Percentiles rank a stretch among this genome's conserved stretches.
Evolutionary conservation across 1,284 basidiomycete genomes (phyloP).

Genomic region (Neolentinus lepideus): DNA sequence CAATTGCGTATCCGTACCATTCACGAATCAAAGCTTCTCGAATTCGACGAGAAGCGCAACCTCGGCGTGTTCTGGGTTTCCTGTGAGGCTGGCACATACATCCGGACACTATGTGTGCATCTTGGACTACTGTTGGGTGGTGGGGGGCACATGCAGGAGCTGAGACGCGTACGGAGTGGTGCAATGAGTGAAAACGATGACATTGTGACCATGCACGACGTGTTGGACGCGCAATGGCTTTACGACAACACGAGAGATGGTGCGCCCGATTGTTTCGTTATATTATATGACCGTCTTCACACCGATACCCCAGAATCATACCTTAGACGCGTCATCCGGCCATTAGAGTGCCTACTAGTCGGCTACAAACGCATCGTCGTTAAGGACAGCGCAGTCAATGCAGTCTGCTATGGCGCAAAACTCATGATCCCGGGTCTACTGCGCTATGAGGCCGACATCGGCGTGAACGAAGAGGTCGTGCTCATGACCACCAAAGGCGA

Average conservation of each 20-base stretch:
- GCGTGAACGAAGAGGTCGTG: slow-evolving; percentile 95
- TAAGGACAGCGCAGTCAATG: slow-evolving; percentile 98
- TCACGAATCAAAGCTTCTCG: slow-evolving; percentile 92
- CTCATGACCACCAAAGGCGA: slow-evolving; percentile 99
- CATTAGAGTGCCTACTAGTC: slow-evolving; percentile 89
- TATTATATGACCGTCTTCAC: slow-evolving; percentile 4
- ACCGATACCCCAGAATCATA: slow-evolving; percentile 70
- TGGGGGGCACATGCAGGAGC: slow-evolving; percentile 99
- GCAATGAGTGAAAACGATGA: slow-evolving; percentile 97
- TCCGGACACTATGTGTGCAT: slow-evolving; percentile 97
- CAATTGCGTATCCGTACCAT: slow-evolving; percentile 98
- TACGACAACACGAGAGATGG: slow-evolving; percentile 99
- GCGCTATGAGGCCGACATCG: slow-evolving; percentile 95
- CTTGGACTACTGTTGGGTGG: slow-evolving; percentile 93
- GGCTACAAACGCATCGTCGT: slow-evolving; percentile 99
- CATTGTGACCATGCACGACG: slow-evolving; percentile 99
- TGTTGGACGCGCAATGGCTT: slow-evolving; percentile 97
- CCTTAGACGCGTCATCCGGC: slow-evolving; percentile 91
- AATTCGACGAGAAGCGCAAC: slow-evolving; percentile 97
- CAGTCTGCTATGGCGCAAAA: slow-evolving; percentile 99
- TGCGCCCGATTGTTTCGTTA: slow-evolving; percentile 14
- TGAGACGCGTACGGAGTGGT: slow-evolving; percentile 91
- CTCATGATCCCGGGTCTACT: slow-evolving; percentile 99
- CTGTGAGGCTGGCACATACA: slow-evolving; percentile 98
- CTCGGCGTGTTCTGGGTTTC: slow-evolving; percentile 98